Conservation (phyloP, 148 eudicot species). For the Chenopodium suecicum region DNA sequence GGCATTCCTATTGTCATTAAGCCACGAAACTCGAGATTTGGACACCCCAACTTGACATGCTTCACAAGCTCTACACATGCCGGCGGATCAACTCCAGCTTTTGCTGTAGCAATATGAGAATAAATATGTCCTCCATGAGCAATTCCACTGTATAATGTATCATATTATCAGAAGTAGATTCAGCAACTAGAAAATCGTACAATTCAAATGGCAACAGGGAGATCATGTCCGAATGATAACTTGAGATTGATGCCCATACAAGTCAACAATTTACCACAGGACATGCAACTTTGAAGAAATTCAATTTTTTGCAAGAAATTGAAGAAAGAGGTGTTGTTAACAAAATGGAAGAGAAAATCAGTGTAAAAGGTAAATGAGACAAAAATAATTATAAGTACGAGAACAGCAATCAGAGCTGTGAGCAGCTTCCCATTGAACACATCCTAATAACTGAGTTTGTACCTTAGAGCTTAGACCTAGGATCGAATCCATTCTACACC, state of each 20-base stretch:
- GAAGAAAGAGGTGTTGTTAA: background rate
- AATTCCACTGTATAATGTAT: slow-evolving; percentile 3
- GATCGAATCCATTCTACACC: too few species aligned
- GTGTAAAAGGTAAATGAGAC: background rate
- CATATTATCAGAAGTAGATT: background rate
- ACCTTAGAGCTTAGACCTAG: too few species aligned
- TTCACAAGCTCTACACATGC: slow-evolving; percentile 78
- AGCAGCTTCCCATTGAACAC: background rate
- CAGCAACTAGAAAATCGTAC: background rate
- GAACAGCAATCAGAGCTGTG: background rate
- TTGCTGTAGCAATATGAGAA: slow-evolving; percentile 55
- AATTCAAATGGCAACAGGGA: background rate
- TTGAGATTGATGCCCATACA: background rate
- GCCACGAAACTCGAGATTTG: slow-evolving; percentile 78
- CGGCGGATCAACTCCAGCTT: slow-evolving; percentile 83
- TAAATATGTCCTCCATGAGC: slow-evolving; percentile 16
- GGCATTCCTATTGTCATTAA: slow-evolving; percentile 98
- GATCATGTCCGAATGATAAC: background rate
- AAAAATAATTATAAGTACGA: background rate
- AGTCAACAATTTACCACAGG: background rate
- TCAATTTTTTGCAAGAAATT: background rate
- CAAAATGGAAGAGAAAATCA: background rate
- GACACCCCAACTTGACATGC: slow-evolving; percentile 69
- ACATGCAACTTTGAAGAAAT: background rate
- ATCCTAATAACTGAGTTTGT: background rate